Evolutionary conservation across 2,329 filamentous ascomycete genomes (phyloP).

Genomic region (Pseudocercospora cruenta): DNA sequence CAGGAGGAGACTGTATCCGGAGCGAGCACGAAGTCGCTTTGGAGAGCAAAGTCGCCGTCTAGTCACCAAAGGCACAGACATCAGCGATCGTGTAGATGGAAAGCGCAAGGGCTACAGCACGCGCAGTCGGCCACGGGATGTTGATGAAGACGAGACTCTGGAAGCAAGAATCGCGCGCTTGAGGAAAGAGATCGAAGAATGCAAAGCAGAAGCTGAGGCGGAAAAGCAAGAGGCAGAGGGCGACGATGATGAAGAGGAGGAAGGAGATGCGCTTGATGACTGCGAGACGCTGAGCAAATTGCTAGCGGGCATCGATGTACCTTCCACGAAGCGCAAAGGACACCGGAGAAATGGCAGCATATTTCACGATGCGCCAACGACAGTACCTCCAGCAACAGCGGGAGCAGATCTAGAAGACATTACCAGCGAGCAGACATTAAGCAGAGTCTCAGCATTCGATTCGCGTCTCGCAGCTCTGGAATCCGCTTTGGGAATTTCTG

Average conservation of each 20-base stretch:
- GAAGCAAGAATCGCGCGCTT: constrained; percentile 80
- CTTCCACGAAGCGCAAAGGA: constrained; percentile 29
- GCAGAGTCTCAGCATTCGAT: constrained; percentile 86
- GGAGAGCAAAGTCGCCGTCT: constrained; percentile 65
- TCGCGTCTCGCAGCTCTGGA: constrained; percentile 78
- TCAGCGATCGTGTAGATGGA: constrained; percentile 82
- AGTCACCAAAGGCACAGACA: constrained; percentile 78
- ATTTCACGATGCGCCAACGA: constrained; percentile 28
- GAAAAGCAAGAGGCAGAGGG: constrained; percentile 40
- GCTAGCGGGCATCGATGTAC: constrained; percentile 65
- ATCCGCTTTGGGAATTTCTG: constrained; percentile 76
- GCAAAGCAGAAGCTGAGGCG: constrained; percentile 50
- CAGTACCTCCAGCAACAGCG: constrained; percentile 12
- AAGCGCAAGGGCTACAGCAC: constrained; percentile 82
- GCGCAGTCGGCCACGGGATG: constrained; percentile 65
- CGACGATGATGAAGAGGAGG: constrained; percentile 49
- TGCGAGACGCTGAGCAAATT: constrained; percentile 70
- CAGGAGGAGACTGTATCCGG: constrained; percentile 72
- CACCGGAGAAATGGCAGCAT: constrained; percentile 14
- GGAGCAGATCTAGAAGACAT: constrained; percentile 9
- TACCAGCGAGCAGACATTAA: constrained; percentile 63
- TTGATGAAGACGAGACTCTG: constrained; percentile 77
- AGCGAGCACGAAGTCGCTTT: constrained; percentile 80
- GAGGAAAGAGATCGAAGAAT: constrained; percentile 76
- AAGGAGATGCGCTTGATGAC: constrained; percentile 57